Base-by-base conservation (phyloP, 805 yeast genomes). In the Metschnikowia continentalis region DNA sequence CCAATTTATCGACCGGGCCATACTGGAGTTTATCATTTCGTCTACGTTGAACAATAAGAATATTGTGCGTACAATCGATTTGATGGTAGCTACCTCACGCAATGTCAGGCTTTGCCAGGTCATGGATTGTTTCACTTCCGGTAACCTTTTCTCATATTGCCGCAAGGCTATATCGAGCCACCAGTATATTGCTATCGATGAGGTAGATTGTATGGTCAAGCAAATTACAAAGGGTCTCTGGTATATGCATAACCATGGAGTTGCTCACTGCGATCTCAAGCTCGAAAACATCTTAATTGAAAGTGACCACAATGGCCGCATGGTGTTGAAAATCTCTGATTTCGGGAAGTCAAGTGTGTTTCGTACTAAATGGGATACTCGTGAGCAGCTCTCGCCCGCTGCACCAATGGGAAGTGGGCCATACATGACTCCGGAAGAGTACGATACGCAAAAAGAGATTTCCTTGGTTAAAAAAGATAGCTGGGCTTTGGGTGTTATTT, bases 301-400 rank as follows among this genome's bases (percentile, higher is more conserved):
- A 23, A 58, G 53, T 48, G 95, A 8, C 76, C 20, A 14, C 17
- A 39, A 35, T 35, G 36, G 42, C n/a, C 53, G 58, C 15, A 49
- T 65, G n/a, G 56, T 54, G 15, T 52, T 71, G 20, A 68, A 68
- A 52, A 48, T 71, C 30, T 59, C 89, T 39, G 97, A 91, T 66
- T 91, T 91, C 67, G 97, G 97, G 26, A 89, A 92, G 45, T 85
- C 96, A 44, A 91, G 88, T 52, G 96, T 94, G 32, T 88, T 91
- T 67, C 82, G 88, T 55, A 90, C 96, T 49, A 89, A 90, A 3
- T 91, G 96, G 95, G 96, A 89, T 61, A 75, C 74, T 49, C 26
- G 49, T 4, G 74, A 70, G 44, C 74, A 69, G 44, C 50, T 57
- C 6, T 74, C 80, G 47, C 78, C 84, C 33, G 68, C 73, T 20